phyloP scores from a whole-genome alignment of 495 filamentous ascomycete genomes.

The Neurospora hispaniola region DNA sequence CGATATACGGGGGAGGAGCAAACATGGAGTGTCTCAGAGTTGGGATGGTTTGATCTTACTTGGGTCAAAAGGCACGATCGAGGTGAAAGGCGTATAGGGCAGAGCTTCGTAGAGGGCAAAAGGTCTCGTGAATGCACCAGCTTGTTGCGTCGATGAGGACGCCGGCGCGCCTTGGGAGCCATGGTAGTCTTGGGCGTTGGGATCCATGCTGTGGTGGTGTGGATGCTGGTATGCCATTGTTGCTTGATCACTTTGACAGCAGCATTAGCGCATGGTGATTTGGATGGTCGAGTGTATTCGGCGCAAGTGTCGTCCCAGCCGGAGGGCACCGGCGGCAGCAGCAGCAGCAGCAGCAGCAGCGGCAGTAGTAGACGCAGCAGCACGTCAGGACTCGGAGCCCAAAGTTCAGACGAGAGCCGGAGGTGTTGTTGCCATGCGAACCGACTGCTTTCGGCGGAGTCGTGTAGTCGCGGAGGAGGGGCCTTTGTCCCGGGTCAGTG shows the following conservation, averaged over 20 bases:
- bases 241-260: constrained; percentile 10
- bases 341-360: too few species aligned
- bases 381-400: not conserved
- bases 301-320: not conserved
- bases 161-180: not conserved
- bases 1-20: not conserved
- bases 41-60: constrained; percentile 39
- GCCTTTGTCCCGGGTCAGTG: not conserved
- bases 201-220: constrained; percentile 5
- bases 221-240: constrained; percentile 29
- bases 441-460: not conserved
- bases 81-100: constrained; percentile 84
- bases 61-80: constrained; percentile 75
- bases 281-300: not conserved
- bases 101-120: constrained; percentile 71
- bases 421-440: not conserved
- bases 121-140: constrained; percentile 16
- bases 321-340: not conserved
- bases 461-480: not conserved
- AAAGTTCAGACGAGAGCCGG: not conserved
- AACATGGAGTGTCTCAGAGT: not conserved
- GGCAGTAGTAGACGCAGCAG: not conserved
- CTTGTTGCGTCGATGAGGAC: not conserved
- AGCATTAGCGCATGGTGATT: not conserved
- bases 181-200: not conserved